phyloP scores from a whole-genome alignment of 23 red algal species.

The Gracilaria vermiculophylla region DNA sequence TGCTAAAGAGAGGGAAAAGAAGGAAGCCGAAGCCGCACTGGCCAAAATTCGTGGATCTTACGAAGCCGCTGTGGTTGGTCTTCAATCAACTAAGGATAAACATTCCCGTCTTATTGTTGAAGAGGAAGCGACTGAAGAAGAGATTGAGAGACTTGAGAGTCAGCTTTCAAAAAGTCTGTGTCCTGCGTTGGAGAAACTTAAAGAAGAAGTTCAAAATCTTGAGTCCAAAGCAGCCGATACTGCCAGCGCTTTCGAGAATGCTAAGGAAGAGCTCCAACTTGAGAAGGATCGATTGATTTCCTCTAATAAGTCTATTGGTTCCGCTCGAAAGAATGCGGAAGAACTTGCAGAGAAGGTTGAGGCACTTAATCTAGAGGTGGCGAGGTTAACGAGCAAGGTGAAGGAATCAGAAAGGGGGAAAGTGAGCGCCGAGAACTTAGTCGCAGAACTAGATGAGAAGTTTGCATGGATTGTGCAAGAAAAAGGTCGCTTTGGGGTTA shows the following conservation, averaged over 20 bases:
- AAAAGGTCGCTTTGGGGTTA: slow-evolving; percentile 25
- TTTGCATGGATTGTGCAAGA: slow-evolving; percentile 62
- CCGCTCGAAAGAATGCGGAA: slow-evolving; percentile 14
- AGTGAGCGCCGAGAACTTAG: slow-evolving; percentile 15
- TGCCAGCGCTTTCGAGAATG: slow-evolving; percentile 26
- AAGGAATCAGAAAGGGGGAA: slow-evolving; percentile 40
- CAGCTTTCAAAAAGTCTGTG: neutral
- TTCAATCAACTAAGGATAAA: slow-evolving; percentile 37
- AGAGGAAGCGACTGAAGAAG: slow-evolving; percentile 41
- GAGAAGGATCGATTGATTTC: slow-evolving; percentile 28
- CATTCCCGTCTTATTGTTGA: slow-evolving; percentile 32
- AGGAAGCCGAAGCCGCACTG: slow-evolving; percentile 53
- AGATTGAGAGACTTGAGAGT: slow-evolving; percentile 27
- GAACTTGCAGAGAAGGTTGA: slow-evolving; percentile 58
- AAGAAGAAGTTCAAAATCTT: slow-evolving; percentile 29
- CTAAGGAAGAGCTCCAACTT: neutral
- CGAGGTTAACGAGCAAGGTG: slow-evolving; percentile 54
- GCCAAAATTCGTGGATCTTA: neutral
- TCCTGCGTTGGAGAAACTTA: slow-evolving; percentile 39
- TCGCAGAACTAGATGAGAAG: slow-evolving; percentile 27
- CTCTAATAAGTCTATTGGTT: slow-evolving; percentile 12
- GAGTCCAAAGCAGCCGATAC: slow-evolving; percentile 19
- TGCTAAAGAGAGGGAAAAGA: slow-evolving; percentile 31
- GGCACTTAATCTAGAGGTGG: slow-evolving; percentile 29
- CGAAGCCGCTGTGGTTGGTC: neutral